These are phyloP conservation scores for Salvia rosmarinus DNA, from an alignment of 257 asterid species.

Conservation along the genomic window DNA sequence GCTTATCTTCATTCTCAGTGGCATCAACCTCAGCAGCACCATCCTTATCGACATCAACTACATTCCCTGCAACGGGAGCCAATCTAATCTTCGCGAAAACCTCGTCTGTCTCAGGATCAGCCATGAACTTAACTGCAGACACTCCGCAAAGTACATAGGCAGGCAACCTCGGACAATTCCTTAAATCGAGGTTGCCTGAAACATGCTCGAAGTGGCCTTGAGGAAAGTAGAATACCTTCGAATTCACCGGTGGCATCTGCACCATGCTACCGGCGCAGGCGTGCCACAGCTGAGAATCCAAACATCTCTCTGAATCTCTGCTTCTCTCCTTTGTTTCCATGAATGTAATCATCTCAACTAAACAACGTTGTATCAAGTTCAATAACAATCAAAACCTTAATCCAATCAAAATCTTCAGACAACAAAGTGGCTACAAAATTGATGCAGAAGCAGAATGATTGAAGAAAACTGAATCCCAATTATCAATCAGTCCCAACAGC, in stretches of 20 bases:
- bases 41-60: constrained; percentile 42
- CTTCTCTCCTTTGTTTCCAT: constrained; percentile 64
- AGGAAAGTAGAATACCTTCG: constrained; percentile 80
- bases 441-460: neutral
- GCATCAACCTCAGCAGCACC: constrained; percentile 34
- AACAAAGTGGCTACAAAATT: no score
- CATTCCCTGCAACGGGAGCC: constrained; percentile 44
- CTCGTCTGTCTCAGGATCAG: constrained; percentile 87
- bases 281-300: constrained; percentile 94
- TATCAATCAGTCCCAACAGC: neutral
- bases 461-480: no score
- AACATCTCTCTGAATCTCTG: constrained; percentile 57
- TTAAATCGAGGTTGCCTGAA: constrained; percentile 57
- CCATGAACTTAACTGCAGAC: constrained; percentile 66
- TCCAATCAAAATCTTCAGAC: neutral
- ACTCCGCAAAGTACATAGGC: constrained; percentile 61
- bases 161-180: constrained; percentile 54
- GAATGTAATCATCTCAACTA: constrained; percentile 55
- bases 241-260: constrained; percentile 70
- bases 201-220: constrained; percentile 94
- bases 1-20: constrained; percentile 57
- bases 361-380: neutral
- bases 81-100: constrained; percentile 64
- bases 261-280: constrained; percentile 99
- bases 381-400: constrained; percentile 26